phyloP scores from a whole-genome alignment of 495 filamentous ascomycete genomes.

The Talaromyces borbonicus region DNA sequence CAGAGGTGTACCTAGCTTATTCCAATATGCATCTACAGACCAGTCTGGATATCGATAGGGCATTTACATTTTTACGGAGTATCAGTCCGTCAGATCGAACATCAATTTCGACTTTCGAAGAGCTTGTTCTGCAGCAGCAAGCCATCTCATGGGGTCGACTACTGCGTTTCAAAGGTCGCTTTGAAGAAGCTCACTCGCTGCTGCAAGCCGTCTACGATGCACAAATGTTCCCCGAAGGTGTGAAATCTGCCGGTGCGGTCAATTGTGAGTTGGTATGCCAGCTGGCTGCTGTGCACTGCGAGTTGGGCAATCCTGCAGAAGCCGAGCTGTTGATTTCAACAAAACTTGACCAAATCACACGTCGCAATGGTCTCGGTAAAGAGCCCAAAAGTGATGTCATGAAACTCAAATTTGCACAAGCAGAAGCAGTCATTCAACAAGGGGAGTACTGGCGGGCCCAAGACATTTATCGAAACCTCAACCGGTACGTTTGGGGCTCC shows the following conservation, averaged over 20 bases:
- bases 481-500: background rate
- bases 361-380: no score
- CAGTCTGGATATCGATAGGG: background rate
- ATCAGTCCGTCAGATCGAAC: background rate
- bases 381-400: background rate
- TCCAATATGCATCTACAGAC: background rate
- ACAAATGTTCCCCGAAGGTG: background rate
- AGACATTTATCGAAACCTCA: background rate
- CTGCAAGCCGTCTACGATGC: background rate
- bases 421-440: background rate
- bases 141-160: background rate
- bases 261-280: slow-evolving; percentile 2
- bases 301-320: background rate
- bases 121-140: slow-evolving; percentile 2
- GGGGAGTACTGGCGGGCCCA: background rate
- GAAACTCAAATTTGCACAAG: background rate
- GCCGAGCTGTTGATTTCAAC: background rate
- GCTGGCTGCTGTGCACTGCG: background rate
- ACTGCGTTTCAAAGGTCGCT: background rate
- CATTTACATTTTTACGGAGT: background rate
- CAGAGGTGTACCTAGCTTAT: background rate
- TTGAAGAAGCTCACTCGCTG: background rate
- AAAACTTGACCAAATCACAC: background rate
- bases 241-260: background rate
- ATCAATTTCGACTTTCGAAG: slow-evolving; percentile 1